Conservation (phyloP, 768 basidiomycete species). For the Candolleomyces efflorescens region DNA sequence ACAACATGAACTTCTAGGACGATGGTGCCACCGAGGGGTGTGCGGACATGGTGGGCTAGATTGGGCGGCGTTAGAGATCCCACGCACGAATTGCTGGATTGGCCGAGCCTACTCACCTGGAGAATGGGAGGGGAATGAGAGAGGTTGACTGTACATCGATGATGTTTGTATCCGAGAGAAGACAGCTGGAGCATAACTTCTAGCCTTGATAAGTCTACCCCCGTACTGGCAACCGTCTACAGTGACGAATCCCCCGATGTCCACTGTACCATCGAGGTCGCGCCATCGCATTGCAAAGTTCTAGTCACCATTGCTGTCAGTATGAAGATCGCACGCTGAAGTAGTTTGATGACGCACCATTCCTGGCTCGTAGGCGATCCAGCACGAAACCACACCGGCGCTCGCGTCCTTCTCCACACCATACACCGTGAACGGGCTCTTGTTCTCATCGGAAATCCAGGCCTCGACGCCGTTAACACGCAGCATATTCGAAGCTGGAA, state of each 20-base stretch:
- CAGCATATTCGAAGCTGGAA: constrained; percentile 18
- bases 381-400: constrained; percentile 22
- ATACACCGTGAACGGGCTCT: constrained; percentile 22
- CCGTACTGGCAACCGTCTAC: constrained; percentile 28
- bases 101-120: constrained; percentile 3
- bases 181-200: constrained; percentile 26
- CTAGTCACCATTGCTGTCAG: constrained; percentile 14
- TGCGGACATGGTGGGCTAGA: constrained; percentile 17
- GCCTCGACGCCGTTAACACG: constrained; percentile 26
- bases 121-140: constrained; percentile 18
- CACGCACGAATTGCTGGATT: constrained; percentile 16
- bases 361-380: constrained; percentile 26
- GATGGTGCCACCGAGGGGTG: constrained; percentile 25
- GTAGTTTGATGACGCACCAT: constrained; percentile 17
- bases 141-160: constrained; percentile 23
- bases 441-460: constrained; percentile 26
- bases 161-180: constrained; percentile 28
- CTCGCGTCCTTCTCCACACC: constrained; percentile 21
- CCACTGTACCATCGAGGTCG: constrained; percentile 14
- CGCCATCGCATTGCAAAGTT: constrained; percentile 21
- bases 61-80: not conserved
- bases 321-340: constrained; percentile 3
- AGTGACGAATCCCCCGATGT: constrained; percentile 26
- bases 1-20: constrained; percentile 27
- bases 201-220: constrained; percentile 25